Evolutionary conservation across 805 yeast species (phyloP), one percentile per base, ranked within the genome.

Genomic region (Barnettozyma sp.): DNA sequence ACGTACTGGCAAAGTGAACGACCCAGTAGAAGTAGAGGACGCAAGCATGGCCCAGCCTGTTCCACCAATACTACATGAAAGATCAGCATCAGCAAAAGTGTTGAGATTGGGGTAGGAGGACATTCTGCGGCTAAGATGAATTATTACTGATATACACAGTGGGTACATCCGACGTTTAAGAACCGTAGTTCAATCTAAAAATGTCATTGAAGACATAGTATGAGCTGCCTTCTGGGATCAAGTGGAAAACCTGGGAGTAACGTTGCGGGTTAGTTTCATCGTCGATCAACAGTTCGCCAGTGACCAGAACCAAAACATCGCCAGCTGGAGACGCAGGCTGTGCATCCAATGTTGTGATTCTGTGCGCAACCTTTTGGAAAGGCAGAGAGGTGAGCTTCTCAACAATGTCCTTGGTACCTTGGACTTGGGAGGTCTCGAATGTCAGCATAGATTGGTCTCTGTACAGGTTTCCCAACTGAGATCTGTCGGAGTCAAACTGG

Each of bases 391-490:
- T 78, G 48, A 92, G 75, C 62, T 92, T 90, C 68, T 92, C 97
- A 45, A 92, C 87, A 55, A 92, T 92, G 53, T 70, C 81, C 67
- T 81, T 79, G 40, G 94, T 84, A 49, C 99, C 98, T 69, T 90
- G 98, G 48, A 83, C 71, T 70, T 90, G 97, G 41, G 87, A 70
- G 37, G 88, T 79, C 68, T 92, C 98, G 54, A 92, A 92, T 32
- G 98, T 92, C 65, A 92, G 71, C 99, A 92, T 92, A 20, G 97
- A 87, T 60, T 84, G 88, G 43, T 86, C 95, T 60, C 99, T 83
- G 78, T 90, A 90, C 55, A 90, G 75, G 68, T 84, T 82, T 50
- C 94, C 95, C 59, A 90, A 76, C 62, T 83, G 92, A 41, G 86
- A 62, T 71, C 97, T 84, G 66, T 90, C 95, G 53, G 79, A 62